Evolutionary conservation across 2,329 filamentous ascomycete species (phyloP), one percentile per base, ranked within the genome.

Genomic region (Cercospora zeina): DNA sequence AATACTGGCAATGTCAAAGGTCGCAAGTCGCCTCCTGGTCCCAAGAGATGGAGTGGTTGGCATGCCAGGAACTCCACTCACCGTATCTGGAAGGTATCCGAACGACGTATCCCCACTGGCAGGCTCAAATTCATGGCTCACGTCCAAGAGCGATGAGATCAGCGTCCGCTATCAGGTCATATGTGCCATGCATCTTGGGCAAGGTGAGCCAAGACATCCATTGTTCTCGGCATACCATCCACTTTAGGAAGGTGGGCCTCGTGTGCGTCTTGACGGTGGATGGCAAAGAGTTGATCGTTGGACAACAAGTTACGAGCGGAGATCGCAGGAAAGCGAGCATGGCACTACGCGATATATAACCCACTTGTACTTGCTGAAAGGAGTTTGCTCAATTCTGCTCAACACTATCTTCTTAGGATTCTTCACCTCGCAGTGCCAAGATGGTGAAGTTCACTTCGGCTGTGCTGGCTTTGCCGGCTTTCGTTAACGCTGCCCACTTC

Each of bases 361-460:
- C 14, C 21, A 13, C 37, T 57, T 33, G 37, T 19, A 21, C 37
- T 14, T 34, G 27, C 30, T 16, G n/a, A 13, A n/a, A 45, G 37
- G 16, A 57, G 31, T 37, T 57, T 49, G 39, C 55, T 58, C 55
- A 58, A 47, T 58, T 24, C 21, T 31, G 39, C 55, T 58, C 55
- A 49, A n/a, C 49, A 14, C 36, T 47, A 45, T 33, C 27, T 0
- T 30, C 16, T n/a, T 14, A 16, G n/a, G 7, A 42, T 34, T 4
- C 13, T 45, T 53, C 27, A 53, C 27, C 2, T 53, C 9, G 31
- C 49, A 53, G n/a, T 34, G 61, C 58, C 54, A 63, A 50, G 31
- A 68, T 68, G 66, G 49, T 53, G 49, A 66, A 66, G 58, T 61
- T 59, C 54, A 50, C 49, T 42, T 51, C 54, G 16, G 54, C 55